Evolutionary conservation across 2,329 filamentous ascomycete genomes (phyloP).

Genomic region (Ambrosiella xylebori): DNA sequence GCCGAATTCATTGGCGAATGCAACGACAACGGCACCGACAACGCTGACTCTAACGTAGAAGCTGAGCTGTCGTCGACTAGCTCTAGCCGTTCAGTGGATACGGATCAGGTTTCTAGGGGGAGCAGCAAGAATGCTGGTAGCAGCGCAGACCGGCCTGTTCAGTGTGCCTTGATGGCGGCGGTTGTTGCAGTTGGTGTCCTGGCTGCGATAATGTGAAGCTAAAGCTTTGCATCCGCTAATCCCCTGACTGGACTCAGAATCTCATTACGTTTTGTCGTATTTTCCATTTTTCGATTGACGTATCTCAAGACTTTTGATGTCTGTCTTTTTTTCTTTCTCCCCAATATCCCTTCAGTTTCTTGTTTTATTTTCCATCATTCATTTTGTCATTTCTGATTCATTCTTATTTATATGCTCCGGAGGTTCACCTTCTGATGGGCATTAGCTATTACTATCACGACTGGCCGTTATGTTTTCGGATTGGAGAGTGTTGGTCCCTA

Average conservation of each 20-base stretch:
- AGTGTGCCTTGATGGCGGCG: conserved; percentile 11
- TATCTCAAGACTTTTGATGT: too few species aligned
- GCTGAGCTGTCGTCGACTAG: not conserved
- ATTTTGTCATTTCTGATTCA: too few species aligned
- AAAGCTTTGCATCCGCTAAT: too few species aligned
- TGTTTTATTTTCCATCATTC: too few species aligned
- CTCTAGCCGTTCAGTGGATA: not conserved
- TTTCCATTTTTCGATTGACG: not conserved
- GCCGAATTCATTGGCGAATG: conserved; percentile 16
- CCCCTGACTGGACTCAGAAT: not conserved
- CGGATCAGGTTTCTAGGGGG: not conserved
- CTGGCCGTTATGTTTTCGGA: too few species aligned
- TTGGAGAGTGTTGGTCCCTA: too few species aligned
- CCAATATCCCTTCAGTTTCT: too few species aligned
- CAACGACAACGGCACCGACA: not conserved
- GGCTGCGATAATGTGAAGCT: not conserved
- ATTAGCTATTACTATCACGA: too few species aligned
- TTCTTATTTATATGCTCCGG: too few species aligned
- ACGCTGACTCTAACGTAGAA: not conserved
- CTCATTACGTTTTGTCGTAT: not conserved
- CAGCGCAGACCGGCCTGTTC: conserved; percentile 11
- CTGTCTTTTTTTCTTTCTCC: not conserved
- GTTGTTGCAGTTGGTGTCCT: conserved; percentile 11
- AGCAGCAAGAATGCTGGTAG: conserved; percentile 12
- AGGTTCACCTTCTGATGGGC: too few species aligned